Evolutionary conservation across 2,329 filamentous ascomycete species (phyloP), one percentile per base, ranked within the genome.

Genomic region (Nemania sp.): DNA sequence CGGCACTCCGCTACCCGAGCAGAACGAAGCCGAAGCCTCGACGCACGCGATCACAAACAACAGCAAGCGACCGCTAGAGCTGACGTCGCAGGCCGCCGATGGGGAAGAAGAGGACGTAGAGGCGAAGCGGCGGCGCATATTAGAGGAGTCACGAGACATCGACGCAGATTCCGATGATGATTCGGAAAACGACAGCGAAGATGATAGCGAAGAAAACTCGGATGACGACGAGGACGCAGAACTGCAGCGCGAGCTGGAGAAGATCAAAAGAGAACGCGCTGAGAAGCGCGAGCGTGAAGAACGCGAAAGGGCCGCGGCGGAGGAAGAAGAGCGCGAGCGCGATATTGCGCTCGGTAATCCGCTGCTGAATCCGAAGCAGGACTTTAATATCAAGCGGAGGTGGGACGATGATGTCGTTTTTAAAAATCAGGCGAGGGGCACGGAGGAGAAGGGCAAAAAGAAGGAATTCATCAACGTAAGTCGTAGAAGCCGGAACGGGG

Each of bases 371-470:
- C 61, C 64, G 3, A 89, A 90, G 70, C 75, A 82, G 17, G 91
- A 96, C 64, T 97, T 95, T 70, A 91, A 87, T 54, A 86, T 97
- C 67, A 97, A 96, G 80, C 79, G 90, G 63, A 78, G 77, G 73
- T 99, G 94, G 94, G 94, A 99, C 65, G 94, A 99, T 66, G 94
- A 99, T 70, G 94, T 99, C 11, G 92, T 99, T 2, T 99, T 99
- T 77, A 97, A 96, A 78, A 99, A 99, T 72, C 94, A 99, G 75
- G 94, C 93, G 28, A 83, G 94, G 54, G 94, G 93, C 7, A 96
- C 92, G 0, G 93, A 97, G 68, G 91, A 97, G 59, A 92, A 88
- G 77, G 86, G 88, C 59, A 84, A 91, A 77, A 84, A 82, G 74
- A 95, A 93, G 77, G 92, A 96, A 73, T 99, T 99, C 75, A 92